Evolutionary conservation across 148 eudicot genomes (phyloP).

Genomic region (Selenicereus undatus): DNA sequence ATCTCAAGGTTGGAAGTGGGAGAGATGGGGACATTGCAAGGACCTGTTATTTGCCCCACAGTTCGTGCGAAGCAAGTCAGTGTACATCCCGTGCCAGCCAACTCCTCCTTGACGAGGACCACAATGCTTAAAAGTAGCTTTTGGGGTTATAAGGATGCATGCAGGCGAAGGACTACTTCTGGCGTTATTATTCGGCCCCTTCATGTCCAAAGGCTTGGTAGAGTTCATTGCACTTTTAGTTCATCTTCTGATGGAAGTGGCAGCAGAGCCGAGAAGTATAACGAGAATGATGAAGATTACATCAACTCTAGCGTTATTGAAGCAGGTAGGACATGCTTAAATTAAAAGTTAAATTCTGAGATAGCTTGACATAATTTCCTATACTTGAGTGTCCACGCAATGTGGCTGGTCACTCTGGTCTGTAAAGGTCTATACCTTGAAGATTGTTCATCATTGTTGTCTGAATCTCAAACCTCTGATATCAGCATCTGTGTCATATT

Average conservation of each 20-base stretch:
- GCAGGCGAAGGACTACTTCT: conserved; percentile 28
- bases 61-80: conserved; percentile 58
- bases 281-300: conserved; percentile 74
- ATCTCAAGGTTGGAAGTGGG: conserved; percentile 18
- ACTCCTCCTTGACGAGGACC: conserved; percentile 36
- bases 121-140: conserved; percentile 46
- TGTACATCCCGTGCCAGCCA: conserved; percentile 36
- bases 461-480: neutral
- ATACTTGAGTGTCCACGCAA: neutral
- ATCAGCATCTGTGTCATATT: neutral
- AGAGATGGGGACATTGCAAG: conserved; percentile 75
- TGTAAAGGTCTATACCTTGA: neutral
- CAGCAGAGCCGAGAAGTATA: conserved; percentile 80
- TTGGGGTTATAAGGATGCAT: conserved; percentile 48
- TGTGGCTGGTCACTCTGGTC: conserved; percentile 1
- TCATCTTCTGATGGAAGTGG: conserved; percentile 84
- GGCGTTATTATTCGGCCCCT: conserved; percentile 23
- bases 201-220: conserved; percentile 33
- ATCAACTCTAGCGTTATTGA: conserved; percentile 80
- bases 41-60: conserved; percentile 68
- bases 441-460: neutral
- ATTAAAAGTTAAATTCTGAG: neutral
- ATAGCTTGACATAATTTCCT: neutral
- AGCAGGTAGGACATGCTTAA: conserved; percentile 56
- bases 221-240: conserved; percentile 59